These are phyloP conservation scores for Candida caryicola DNA, from an alignment of 805 yeast genomes.

Conservation along the genomic window DNA sequence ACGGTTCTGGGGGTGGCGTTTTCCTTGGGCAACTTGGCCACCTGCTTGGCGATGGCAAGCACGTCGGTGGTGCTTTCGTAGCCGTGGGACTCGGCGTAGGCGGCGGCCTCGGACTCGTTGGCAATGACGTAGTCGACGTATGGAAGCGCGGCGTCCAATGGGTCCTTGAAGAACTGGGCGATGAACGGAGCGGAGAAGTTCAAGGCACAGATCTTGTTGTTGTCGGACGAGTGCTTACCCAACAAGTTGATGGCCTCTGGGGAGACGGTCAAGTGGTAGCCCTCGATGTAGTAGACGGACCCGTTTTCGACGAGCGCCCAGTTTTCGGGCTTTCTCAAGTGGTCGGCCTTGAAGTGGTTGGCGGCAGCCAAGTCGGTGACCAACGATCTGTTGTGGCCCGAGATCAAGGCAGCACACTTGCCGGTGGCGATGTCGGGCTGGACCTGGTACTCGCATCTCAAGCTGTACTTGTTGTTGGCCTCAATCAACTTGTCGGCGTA, in stretches of 20 bases:
- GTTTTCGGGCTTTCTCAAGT: constrained; percentile 83
- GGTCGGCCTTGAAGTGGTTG: constrained; percentile 88
- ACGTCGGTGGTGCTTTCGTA: constrained; percentile 55
- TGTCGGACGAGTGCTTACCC: constrained; percentile 88
- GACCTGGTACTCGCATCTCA: constrained; percentile 79
- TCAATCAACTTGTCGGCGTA: constrained; percentile 75
- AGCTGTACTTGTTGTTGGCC: constrained; percentile 89
- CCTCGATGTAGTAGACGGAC: constrained; percentile 87
- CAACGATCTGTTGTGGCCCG: constrained; percentile 84
- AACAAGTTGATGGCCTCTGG: constrained; percentile 88
- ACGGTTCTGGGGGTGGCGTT: constrained; percentile 76
- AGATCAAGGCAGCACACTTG: constrained; percentile 94
- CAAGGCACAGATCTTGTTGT: constrained; percentile 72
- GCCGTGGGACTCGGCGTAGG: constrained; percentile 85
- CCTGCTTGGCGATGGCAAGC: constrained; percentile 72
- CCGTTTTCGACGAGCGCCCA: constrained; percentile 85
- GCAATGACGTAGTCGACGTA: constrained; percentile 91
- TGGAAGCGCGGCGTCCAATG: constrained; percentile 73
- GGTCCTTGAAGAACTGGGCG: constrained; percentile 91
- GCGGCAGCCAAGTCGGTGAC: constrained; percentile 98
- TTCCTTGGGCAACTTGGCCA: constrained; percentile 76
- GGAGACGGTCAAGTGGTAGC: constrained; percentile 98
- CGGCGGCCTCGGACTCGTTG: constrained; percentile 95
- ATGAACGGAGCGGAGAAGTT: constrained; percentile 97
- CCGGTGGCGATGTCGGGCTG: constrained; percentile 82